A percentile compares a stretch with the other conserved stretches of the same genome.
Evolutionary conservation across 1,139 yeast genomes (phyloP).

Genomic region (Sugiyamaella novakii): DNA sequence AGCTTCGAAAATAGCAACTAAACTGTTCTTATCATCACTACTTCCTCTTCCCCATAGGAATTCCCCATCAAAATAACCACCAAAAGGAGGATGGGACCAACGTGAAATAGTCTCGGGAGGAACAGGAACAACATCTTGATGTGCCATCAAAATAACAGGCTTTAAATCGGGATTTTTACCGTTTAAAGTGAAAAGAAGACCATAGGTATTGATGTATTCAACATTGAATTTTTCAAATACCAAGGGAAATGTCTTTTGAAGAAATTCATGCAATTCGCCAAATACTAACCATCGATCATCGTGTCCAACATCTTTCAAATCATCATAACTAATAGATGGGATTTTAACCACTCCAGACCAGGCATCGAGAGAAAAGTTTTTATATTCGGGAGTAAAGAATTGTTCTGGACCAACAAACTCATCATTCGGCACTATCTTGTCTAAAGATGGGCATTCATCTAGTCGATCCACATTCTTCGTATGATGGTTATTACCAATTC

Average conservation of each 20-base stretch:
- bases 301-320: constrained; percentile 47
- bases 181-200: constrained; percentile 65
- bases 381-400: constrained; percentile 34
- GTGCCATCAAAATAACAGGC: constrained; percentile 72
- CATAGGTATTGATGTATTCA: constrained; percentile 65
- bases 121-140: constrained; percentile 82
- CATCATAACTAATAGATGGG: constrained; percentile 65
- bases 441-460: constrained; percentile 15
- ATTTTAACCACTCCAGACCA: constrained; percentile 55
- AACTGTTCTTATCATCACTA: constrained; percentile 61
- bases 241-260: constrained; percentile 58
- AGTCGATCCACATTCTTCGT: background rate
- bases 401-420: constrained; percentile 9
- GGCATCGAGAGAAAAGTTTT: constrained; percentile 30
- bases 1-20: constrained; percentile 61
- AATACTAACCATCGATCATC: constrained; percentile 49
- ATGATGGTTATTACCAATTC: constrained; percentile 1
- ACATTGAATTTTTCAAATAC: constrained; percentile 14
- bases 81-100: constrained; percentile 76
- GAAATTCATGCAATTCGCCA: constrained; percentile 55
- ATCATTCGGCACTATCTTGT: constrained; percentile 10
- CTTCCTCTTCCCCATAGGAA: constrained; percentile 65
- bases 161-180: constrained; percentile 57
- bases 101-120: constrained; percentile 55
- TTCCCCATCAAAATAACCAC: constrained; percentile 65